Base-by-base conservation (phyloP, 169 alveolate genomes). In the Eimeria zaria region DNA sequence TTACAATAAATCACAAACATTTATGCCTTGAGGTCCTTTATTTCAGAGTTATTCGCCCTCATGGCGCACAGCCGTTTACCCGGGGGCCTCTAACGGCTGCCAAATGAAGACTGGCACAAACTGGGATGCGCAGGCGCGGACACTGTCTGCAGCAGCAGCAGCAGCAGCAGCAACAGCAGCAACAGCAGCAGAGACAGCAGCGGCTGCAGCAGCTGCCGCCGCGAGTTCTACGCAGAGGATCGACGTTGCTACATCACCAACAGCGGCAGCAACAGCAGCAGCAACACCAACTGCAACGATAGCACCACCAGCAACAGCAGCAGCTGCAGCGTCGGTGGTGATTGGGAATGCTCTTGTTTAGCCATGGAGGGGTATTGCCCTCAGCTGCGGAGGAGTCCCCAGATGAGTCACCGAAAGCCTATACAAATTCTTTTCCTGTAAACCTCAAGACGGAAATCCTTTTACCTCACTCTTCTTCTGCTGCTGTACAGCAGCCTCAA, bases 351-450 rank as follows among this genome's bases (percentile, higher is more conserved):
- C 80, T 85, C 80, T 46, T 60, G 60, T 62, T 33, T 58, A 71
- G 81, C 93, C 80, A 85, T 85, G 93, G 93, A 85, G 93, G 93
- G 93, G 93, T 85, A 18, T 33, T 85, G 81, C 81, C 93, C 93
- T 85, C 81, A 36, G 93, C 81, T 85, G 81, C 83, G 58, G 93
- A 58, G 80, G 30, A 36, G 41, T 44, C 93, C 60, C 64, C 93
- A 1, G 12, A 36, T 51, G 41, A 69, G 11, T 33, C 53, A 16
- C 30, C 93, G 1, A 48, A 36, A 11, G 81, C 60, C 11, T 51
- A 2, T 39, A 24, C 78, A 53, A 36, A 22, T 39, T 20, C 60
- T 7, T 7, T 27, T 30, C 9, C 55, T 27, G 41, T 60, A 62
- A 33, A n/a, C 44, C 62, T 85, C 33, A 30, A 36, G 8, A 8